Percentiles rank a stretch among this genome's conserved stretches.
Conservation (phyloP, 2,329 filamentous ascomycete genomes). For the Podosphaera fusca region DNA sequence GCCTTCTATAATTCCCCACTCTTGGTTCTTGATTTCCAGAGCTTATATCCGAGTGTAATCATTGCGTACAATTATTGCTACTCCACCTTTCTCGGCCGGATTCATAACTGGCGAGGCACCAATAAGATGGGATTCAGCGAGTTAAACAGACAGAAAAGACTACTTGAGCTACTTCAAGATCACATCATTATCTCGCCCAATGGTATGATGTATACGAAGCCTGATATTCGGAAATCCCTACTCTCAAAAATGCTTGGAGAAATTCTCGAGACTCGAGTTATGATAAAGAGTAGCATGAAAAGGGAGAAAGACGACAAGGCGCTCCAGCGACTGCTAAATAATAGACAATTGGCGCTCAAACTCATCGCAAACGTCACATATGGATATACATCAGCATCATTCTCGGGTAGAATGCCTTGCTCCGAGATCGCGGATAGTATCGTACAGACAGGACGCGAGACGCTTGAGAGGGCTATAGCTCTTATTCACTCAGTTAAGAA, state of each 20-base stretch:
- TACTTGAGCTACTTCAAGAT: conserved; percentile 59
- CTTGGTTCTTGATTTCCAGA: conserved; percentile 86
- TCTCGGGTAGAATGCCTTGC: conserved; percentile 93
- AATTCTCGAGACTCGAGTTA: conserved; percentile 83
- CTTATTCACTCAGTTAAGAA: conserved; percentile 67
- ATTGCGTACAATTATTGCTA: conserved; percentile 99
- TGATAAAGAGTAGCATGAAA: conserved; percentile 97
- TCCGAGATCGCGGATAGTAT: conserved; percentile 96
- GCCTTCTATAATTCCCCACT: conserved; percentile 81
- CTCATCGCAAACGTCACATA: conserved; percentile 98
- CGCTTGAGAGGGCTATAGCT: conserved; percentile 78
- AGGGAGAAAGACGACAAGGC: conserved; percentile 69
- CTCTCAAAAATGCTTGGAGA: conserved; percentile 92
- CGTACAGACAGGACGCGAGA: conserved; percentile 86
- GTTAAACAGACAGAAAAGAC: conserved; percentile 51
- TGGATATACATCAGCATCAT: conserved; percentile 88
- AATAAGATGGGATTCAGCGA: conserved; percentile 91
- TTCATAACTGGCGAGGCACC: conserved; percentile 66
- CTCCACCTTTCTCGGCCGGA: conserved; percentile 77
- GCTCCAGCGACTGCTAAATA: conserved; percentile 72
- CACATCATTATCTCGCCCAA: conserved; percentile 86
- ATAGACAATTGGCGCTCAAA: conserved; percentile 81
- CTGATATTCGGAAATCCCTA: conserved; percentile 67
- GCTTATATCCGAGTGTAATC: conserved; percentile 91
- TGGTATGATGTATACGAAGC: conserved; percentile 83